Conservation (phyloP, 192 early-diverging fungal species). For the Geranomyces michiganensis region DNA sequence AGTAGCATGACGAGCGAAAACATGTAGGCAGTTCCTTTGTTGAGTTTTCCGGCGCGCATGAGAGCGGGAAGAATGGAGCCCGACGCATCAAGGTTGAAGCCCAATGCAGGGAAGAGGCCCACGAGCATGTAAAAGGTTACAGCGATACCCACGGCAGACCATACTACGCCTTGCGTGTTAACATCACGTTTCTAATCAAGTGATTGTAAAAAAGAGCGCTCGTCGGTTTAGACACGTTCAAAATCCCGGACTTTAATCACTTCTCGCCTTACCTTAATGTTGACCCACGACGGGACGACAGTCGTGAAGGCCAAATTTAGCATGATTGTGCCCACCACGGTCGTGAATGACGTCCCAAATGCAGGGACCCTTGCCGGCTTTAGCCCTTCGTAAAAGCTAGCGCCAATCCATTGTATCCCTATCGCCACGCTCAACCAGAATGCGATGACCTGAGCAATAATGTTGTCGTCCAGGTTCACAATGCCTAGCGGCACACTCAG, state of each 20-base stretch:
- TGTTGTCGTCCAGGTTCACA: slow-evolving; percentile 61
- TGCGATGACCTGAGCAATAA: slow-evolving; percentile 51
- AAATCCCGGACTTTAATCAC: background rate
- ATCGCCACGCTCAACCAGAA: slow-evolving; percentile 51
- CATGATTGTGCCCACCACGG: slow-evolving; percentile 52
- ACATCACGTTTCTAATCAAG: slow-evolving; percentile 43
- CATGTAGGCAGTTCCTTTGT: slow-evolving; percentile 45
- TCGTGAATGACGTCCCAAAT: slow-evolving; percentile 33
- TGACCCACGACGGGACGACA: slow-evolving; percentile 60
- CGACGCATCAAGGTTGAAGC: slow-evolving; percentile 39
- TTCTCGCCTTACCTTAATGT: slow-evolving; percentile 49
- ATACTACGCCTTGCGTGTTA: slow-evolving; percentile 54
- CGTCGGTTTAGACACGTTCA: slow-evolving; percentile 10
- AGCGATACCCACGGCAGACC: slow-evolving; percentile 44
- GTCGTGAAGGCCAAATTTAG: slow-evolving; percentile 57
- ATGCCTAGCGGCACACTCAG: slow-evolving; percentile 50
- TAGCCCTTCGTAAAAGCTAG: slow-evolving; percentile 26
- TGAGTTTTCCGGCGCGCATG: slow-evolving; percentile 33
- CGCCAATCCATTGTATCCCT: slow-evolving; percentile 47
- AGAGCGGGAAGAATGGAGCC: slow-evolving; percentile 41
- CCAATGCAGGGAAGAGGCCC: slow-evolving; percentile 47
- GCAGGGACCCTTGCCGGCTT: slow-evolving; percentile 36
- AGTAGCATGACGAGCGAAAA: slow-evolving; percentile 58
- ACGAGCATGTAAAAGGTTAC: slow-evolving; percentile 44
- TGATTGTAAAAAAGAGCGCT: too few relatives aligned